Base-by-base conservation (phyloP, 345 rosid species). In the Alliaria petiolata region DNA sequence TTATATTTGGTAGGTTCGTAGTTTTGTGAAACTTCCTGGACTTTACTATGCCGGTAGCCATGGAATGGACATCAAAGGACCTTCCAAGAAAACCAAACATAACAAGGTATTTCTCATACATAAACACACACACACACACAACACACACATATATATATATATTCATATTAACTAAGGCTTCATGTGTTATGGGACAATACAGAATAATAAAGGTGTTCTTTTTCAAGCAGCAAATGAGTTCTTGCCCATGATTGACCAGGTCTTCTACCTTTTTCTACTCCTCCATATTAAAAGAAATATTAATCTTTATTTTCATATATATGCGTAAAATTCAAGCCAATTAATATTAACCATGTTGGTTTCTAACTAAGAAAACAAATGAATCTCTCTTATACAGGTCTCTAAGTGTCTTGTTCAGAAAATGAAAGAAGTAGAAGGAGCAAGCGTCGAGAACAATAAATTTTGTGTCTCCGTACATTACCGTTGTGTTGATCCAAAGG, bases 21-120 rank as follows among this genome's bases (percentile, higher is more conserved):
- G 83, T 20, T 93, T 93, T 64, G 96, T 93, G 45, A 80, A 83
- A 76, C 69, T 93, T 51, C 82, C 86, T 1, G 97, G 76, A 56
- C 89, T 93, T 36, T 89, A 90, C 64, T 93, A 93, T 61, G 98
- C 98, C 0, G 97, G 93, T 15, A 93, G 98, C 78, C 98, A 93
- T 79, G 98, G 98, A 20, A 93, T 93, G 98, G 98, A 93, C 84
- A 93, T 93, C 43, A 88, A 81, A 78, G 97, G 97, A 10, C 98
- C 98, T 45, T 80, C 95, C 1, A 84, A 76, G 64, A 81, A 71
- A 26, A 33, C 44, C 34, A 72, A 79, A 62, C 73, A 84, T 81
- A 78, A 78, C 55, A 88, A 80, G 79, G 96, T 86, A 65, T 44
- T 26, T n/a, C n/a, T n/a, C n/a, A 36, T 11, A 12, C 10, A 19